phyloP scores from a whole-genome alignment of 139 green algal genomes.

The Chlorella vulgaris region DNA sequence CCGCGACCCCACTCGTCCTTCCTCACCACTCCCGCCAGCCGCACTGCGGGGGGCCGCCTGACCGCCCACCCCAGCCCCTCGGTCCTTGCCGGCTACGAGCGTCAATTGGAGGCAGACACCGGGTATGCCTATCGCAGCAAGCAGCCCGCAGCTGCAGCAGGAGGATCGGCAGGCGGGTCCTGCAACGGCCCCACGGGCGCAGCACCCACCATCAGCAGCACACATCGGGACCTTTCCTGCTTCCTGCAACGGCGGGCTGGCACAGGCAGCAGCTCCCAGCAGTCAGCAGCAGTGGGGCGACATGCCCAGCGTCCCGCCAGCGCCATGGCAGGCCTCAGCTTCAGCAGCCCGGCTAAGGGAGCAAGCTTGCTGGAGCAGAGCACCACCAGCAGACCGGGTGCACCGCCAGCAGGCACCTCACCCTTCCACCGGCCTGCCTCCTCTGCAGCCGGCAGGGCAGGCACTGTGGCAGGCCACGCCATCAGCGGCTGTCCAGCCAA shows the following conservation, averaged over 20 bases:
- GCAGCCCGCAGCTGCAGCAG: background rate
- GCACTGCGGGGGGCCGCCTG: background rate
- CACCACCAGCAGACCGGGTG: background rate
- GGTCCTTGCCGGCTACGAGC: background rate
- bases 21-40: constrained; percentile 12
- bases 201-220: background rate
- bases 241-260: background rate
- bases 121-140: background rate
- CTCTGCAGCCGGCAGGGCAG: background rate
- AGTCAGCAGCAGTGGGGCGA: background rate
- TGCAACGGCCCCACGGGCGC: background rate
- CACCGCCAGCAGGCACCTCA: background rate
- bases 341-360: background rate
- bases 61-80: constrained; percentile 1
- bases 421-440: background rate
- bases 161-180: background rate
- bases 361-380: constrained; percentile 3
- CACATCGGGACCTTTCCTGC: background rate
- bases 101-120: background rate
- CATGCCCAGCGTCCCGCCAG: no score
- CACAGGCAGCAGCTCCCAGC: background rate
- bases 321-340: background rate
- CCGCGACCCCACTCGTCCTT: constrained; percentile 18
- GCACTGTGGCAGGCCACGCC: background rate
- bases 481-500: background rate